phyloP scores from a whole-genome alignment of 2,329 filamentous ascomycete genomes.

The Xylariaceae sp. region DNA sequence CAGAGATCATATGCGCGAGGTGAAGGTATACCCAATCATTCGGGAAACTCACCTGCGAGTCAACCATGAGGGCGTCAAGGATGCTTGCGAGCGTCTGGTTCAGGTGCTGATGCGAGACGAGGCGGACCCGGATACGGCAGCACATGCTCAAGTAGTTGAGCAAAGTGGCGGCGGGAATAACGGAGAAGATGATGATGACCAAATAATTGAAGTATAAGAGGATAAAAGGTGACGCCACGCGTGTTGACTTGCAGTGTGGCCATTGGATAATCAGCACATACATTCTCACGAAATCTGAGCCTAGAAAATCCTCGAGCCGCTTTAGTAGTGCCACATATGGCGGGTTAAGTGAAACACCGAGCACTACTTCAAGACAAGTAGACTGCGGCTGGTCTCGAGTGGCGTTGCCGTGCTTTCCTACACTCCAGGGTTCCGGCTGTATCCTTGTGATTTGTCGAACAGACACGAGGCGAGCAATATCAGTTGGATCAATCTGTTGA shows the following conservation, averaged over 20 bases:
- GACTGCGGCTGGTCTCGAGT: neutral
- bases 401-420: neutral
- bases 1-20: constrained; percentile 71
- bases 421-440: neutral
- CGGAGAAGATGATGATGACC: constrained; percentile 58
- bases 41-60: constrained; percentile 82
- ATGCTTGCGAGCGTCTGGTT: constrained; percentile 86
- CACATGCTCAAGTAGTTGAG: constrained; percentile 44
- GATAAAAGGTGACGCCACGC: neutral
- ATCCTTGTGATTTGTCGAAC: neutral
- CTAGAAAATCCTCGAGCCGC: constrained; percentile 7
- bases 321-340: constrained; percentile 3
- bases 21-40: constrained; percentile 88
- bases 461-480: neutral
- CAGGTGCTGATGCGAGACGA: constrained; percentile 87
- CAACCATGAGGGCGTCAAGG: constrained; percentile 76
- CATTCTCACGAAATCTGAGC: neutral
- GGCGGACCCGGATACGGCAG: constrained; percentile 48
- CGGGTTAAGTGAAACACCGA: neutral
- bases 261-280: constrained; percentile 10
- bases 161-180: constrained; percentile 39
- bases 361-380: neutral
- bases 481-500: neutral
- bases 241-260: constrained; percentile 1
- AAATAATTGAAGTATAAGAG: constrained; percentile 56